A percentile compares a stretch with the other conserved stretches of the same genome.
These are phyloP conservation scores for Benincasa hispida DNA, from an alignment of 306 rosid genomes.

Conservation along the genomic window DNA sequence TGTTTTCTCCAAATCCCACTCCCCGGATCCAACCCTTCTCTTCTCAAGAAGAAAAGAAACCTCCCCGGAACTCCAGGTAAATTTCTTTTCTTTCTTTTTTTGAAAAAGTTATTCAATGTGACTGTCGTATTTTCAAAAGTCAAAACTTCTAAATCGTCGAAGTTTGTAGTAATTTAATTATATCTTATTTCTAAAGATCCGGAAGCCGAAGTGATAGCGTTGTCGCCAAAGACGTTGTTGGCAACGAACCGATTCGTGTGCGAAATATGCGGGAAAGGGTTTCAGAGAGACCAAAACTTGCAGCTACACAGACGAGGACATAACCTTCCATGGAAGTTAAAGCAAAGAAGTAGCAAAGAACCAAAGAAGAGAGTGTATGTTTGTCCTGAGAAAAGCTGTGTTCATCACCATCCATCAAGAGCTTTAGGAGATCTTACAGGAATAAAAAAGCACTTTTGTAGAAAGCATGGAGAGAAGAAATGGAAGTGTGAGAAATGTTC, in stretches of 20 bases:
- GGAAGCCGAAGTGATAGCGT: constrained; percentile 79
- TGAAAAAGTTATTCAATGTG: too few species aligned
- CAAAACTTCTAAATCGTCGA: too few species aligned
- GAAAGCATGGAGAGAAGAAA: constrained; percentile 88
- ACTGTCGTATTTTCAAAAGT: not conserved
- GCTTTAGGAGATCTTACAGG: constrained; percentile 87
- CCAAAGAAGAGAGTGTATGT: constrained; percentile 65
- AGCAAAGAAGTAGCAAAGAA: constrained; percentile 68
- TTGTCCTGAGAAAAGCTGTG: constrained; percentile 74
- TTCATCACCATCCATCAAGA: constrained; percentile 64
- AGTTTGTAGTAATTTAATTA: too few species aligned
- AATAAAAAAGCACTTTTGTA: constrained; percentile 86
- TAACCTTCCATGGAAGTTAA: constrained; percentile 88
- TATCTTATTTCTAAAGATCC: constrained; percentile 26
- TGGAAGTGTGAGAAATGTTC: constrained; percentile 90
- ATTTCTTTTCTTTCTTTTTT: not conserved
- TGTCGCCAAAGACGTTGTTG: constrained; percentile 79
- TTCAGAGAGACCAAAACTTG: constrained; percentile 78
- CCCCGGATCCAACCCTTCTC: constrained; percentile 28
- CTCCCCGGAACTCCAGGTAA: constrained; percentile 91
- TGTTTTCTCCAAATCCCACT: constrained; percentile 36
- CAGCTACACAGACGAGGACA: constrained; percentile 82
- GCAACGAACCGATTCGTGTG: constrained; percentile 80
- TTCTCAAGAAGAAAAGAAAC: constrained; percentile 67
- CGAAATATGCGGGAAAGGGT: constrained; percentile 79